These are phyloP conservation scores for Oryza brachyantha DNA, from an alignment of 176 grass and related monocot genomes.

Conservation along the genomic window DNA sequence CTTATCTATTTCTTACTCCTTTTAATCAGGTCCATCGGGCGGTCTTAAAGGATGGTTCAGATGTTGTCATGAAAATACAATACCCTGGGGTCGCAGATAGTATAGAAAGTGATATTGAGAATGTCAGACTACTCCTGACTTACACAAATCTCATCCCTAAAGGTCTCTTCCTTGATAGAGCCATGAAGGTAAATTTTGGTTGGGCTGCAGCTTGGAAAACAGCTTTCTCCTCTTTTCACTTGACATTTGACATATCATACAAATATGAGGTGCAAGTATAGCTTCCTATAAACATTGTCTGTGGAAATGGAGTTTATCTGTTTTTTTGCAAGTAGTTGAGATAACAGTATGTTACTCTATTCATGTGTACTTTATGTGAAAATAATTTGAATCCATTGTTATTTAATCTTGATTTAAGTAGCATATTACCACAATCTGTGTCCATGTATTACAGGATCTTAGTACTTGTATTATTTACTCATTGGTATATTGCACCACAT, in stretches of 20 bases:
- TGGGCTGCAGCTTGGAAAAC: not conserved
- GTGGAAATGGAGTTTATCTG: slow-evolving; percentile 3
- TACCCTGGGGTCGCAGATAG: slow-evolving; percentile 94
- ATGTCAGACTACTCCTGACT: slow-evolving; percentile 76
- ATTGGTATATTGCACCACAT: not conserved
- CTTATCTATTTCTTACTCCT: slow-evolving; percentile 6
- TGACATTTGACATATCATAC: not conserved
- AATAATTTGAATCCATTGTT: not conserved
- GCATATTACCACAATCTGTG: not conserved
- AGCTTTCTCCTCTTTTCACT: not conserved
- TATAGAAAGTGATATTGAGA: slow-evolving; percentile 97
- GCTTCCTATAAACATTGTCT: not conserved
- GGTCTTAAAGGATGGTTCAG: slow-evolving; percentile 73
- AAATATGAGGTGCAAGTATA: not conserved
- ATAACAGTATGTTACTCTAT: not conserved
- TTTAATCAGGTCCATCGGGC: slow-evolving; percentile 72
- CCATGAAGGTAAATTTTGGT: slow-evolving; percentile 77
- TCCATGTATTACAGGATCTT: not conserved
- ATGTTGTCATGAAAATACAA: slow-evolving; percentile 96
- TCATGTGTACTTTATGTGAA: slow-evolving; percentile 1
- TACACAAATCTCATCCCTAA: slow-evolving; percentile 98
- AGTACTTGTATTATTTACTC: not conserved
- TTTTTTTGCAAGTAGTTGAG: slow-evolving; percentile 12
- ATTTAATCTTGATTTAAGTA: not conserved
- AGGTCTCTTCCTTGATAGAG: slow-evolving; percentile 96